These are phyloP conservation scores for Talaromyces atroroseus DNA, from an alignment of 2,329 filamentous ascomycete genomes.

Conservation along the genomic window DNA sequence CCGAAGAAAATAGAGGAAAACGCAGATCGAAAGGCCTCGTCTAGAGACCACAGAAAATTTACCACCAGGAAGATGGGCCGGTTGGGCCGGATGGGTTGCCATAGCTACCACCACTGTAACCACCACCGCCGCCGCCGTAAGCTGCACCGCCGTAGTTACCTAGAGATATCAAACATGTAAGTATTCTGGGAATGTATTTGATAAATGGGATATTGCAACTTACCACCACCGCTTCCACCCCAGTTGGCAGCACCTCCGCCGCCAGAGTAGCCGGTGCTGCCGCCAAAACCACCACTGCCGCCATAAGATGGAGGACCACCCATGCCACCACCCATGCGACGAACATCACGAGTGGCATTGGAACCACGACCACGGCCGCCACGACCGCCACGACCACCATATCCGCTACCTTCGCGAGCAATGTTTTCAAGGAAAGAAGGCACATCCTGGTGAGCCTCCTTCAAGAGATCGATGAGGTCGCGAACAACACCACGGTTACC, in stretches of 20 bases:
- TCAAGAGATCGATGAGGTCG: constrained; percentile 93
- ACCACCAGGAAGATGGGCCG: constrained; percentile 50
- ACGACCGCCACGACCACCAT: constrained; percentile 67
- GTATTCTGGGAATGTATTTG: not conserved
- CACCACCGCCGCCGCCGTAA: constrained; percentile 22
- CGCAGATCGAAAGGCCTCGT: constrained; percentile 36
- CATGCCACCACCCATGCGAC: constrained; percentile 56
- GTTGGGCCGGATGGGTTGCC: constrained; percentile 47
- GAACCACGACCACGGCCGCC: constrained; percentile 63
- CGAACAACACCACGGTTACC: constrained; percentile 97
- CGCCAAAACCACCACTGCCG: constrained; percentile 24
- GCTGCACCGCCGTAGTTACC: constrained; percentile 30
- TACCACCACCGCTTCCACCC: constrained; percentile 18
- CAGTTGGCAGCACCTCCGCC: constrained; percentile 22
- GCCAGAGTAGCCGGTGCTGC: constrained; percentile 21
- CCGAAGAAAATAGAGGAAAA: constrained; percentile 28
- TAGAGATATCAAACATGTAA: not conserved
- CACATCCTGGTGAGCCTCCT: constrained; percentile 97
- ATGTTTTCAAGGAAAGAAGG: constrained; percentile 94
- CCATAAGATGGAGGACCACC: constrained; percentile 34
- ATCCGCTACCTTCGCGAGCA: constrained; percentile 83
- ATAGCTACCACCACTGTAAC: constrained; percentile 35
- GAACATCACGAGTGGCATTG: constrained; percentile 77
- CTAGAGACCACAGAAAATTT: constrained; percentile 37
- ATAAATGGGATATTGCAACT: constrained; percentile 15